Evolutionary conservation across 2,329 filamentous ascomycete genomes (phyloP).

Genomic region (Colletotrichum falcatum): DNA sequence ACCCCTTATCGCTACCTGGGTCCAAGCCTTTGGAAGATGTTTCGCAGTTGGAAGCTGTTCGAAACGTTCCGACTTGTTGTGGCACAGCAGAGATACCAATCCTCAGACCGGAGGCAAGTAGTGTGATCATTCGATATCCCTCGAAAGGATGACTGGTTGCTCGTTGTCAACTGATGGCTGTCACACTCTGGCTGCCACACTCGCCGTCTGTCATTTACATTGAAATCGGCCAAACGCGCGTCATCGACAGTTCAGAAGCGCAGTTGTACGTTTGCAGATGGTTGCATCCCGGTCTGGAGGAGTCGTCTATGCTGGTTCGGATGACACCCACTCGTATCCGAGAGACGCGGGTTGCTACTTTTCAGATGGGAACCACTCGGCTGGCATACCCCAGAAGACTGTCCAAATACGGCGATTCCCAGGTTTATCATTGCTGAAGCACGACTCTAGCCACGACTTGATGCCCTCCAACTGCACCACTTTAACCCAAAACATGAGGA

Average conservation of each 20-base stretch:
- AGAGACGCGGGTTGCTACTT: constrained; percentile 14
- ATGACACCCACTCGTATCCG: constrained; percentile 19
- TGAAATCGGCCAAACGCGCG: constrained; percentile 22
- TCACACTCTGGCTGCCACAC: constrained; percentile 33
- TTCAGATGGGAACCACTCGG: constrained; percentile 28
- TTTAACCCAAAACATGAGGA: not conserved
- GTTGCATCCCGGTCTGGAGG: not conserved
- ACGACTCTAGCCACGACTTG: constrained; percentile 28
- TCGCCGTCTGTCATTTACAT: not conserved
- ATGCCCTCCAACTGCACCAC: not conserved
- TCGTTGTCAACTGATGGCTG: constrained; percentile 18
- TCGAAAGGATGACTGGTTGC: constrained; percentile 23
- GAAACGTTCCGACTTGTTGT: constrained; percentile 24
- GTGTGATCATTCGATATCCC: constrained; percentile 26
- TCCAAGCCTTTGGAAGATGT: constrained; percentile 22
- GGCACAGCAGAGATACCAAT: constrained; percentile 3
- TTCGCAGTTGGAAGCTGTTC: constrained; percentile 8
- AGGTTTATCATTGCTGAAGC: constrained; percentile 11
- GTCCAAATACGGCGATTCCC: constrained; percentile 6
- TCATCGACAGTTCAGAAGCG: constrained; percentile 23
- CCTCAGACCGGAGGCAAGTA: not conserved
- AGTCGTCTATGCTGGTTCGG: not conserved
- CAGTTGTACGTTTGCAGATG: constrained; percentile 1
- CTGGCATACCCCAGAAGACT: constrained; percentile 23
- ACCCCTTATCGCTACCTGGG: constrained; percentile 25